Base-by-base conservation (phyloP, 2,329 filamentous ascomycete genomes). In the Fusarium chuoi region DNA sequence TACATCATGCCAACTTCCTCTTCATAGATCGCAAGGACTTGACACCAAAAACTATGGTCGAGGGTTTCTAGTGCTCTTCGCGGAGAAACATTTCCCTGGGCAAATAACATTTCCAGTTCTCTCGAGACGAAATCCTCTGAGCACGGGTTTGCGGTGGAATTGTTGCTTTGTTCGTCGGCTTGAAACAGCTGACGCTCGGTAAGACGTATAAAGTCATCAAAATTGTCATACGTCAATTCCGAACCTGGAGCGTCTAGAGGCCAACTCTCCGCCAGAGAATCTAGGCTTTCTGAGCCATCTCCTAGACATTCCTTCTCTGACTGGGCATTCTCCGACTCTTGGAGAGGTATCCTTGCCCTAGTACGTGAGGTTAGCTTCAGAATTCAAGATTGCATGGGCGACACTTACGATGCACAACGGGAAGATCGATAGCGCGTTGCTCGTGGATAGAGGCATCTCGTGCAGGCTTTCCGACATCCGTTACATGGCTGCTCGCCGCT, bases 351-450 rank as follows among this genome's bases (percentile, higher is more conserved):
- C 26, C 7, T 30, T 12, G 26, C 20, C 26, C 52, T 41, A 18
- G 33, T 18, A 17, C 17, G 7, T 10, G 20, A 41, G 5, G 20
- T 55, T n/a, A 55, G 36, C 26, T 11, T 20, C 15, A 14, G 22
- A 10, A 11, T 15, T 4, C 7, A 3, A 55, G 26, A 2, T 10
- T 13, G 2, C 2, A 7, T 3, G 14, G 14, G 26, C 4, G 7
- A 28, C 4, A 41, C 52, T 3, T 30, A 55, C 52, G 36, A 33
- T 13, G 3, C 14, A 41, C 52, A 55, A 28, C 52, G 36, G 5
- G 52, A 55, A 30, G 36, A 55, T 33, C 52, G 26, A 39, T 55
- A 55, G 13, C 52, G 52, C 5, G 36, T 55, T 8, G 36, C 24
- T 6, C 52, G 26, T 24, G 52, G 52, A 30, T 41, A 55, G 26